These are phyloP conservation scores for Pestalotiopsis sp. DNA, from an alignment of 2,329 filamentous ascomycete species.

Conservation along the genomic window DNA sequence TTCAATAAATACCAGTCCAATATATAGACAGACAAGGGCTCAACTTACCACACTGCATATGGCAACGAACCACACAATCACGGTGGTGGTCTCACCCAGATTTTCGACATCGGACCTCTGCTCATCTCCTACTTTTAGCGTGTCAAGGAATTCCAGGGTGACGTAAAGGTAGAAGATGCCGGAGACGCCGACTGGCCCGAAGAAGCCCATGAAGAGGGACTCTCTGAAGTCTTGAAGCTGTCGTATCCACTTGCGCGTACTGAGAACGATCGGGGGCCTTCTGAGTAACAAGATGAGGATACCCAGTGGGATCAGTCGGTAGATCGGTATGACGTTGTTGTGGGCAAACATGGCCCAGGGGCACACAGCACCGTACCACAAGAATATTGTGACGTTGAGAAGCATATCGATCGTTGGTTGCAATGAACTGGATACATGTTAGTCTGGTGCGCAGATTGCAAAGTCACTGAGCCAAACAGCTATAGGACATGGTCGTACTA, in stretches of 20 bases:
- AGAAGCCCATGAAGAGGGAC: conserved; percentile 87
- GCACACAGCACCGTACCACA: conserved; percentile 87
- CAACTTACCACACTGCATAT: conserved; percentile 80
- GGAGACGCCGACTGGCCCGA: conserved; percentile 88
- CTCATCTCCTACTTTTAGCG: conserved; percentile 59
- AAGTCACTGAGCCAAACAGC: not conserved
- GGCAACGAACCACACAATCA: conserved; percentile 85
- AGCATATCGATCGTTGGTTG: conserved; percentile 95
- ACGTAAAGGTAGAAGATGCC: conserved; percentile 90
- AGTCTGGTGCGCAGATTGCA: not conserved
- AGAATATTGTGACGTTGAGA: conserved; percentile 84
- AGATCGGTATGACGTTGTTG: conserved; percentile 72
- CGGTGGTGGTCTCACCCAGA: conserved; percentile 66
- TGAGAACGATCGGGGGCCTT: conserved; percentile 75
- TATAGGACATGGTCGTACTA: not conserved
- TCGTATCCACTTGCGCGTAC: conserved; percentile 73
- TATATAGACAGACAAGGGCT: not conserved
- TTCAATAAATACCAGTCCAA: not conserved
- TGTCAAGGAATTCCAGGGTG: conserved; percentile 71
- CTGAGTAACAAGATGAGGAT: conserved; percentile 77
- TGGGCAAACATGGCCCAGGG: conserved; percentile 74
- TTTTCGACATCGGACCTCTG: conserved; percentile 66
- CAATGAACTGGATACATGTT: conserved; percentile 56
- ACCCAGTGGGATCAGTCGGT: conserved; percentile 73
- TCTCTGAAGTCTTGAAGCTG: conserved; percentile 77